Evolutionary conservation across 768 basidiomycete genomes (phyloP).

Genomic region (Mycena filopes): DNA sequence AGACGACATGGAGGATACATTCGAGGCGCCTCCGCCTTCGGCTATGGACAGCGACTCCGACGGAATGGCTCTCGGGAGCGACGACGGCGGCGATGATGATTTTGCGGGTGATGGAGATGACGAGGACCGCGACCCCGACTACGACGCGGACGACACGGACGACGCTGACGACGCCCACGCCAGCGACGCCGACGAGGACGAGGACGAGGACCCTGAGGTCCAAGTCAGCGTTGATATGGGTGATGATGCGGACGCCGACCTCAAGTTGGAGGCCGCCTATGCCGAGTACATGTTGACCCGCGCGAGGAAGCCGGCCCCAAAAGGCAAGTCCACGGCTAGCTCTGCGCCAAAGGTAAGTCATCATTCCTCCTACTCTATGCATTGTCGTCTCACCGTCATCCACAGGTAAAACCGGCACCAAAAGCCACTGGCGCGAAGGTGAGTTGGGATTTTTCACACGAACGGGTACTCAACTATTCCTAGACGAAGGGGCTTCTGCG

Average conservation of each 20-base stretch:
- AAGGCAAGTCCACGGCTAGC: no score
- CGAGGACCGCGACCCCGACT: not conserved
- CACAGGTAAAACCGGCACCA: not conserved
- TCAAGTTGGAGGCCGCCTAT: not conserved
- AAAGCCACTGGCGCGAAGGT: not conserved
- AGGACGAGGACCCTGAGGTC: not conserved
- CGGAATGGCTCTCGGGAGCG: not conserved
- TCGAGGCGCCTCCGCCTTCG: not conserved
- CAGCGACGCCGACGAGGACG: not conserved
- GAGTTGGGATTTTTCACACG: not conserved
- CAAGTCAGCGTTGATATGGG: no score
- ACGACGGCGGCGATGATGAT: not conserved
- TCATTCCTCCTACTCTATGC: no score
- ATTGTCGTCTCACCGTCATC: no score
- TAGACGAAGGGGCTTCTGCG: not conserved
- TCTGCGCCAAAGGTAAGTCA: not conserved
- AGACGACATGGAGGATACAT: not conserved
- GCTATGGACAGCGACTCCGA: not conserved
- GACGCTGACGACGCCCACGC: no score
- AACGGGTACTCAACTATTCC: not conserved
- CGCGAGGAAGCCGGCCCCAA: no score
- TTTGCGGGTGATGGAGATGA: not conserved
- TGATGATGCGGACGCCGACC: no score
- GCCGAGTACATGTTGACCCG: not conserved
- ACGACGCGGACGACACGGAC: not conserved